phyloP scores from a whole-genome alignment of 176 grass and related monocot species.

The Avena insularis region DNA sequence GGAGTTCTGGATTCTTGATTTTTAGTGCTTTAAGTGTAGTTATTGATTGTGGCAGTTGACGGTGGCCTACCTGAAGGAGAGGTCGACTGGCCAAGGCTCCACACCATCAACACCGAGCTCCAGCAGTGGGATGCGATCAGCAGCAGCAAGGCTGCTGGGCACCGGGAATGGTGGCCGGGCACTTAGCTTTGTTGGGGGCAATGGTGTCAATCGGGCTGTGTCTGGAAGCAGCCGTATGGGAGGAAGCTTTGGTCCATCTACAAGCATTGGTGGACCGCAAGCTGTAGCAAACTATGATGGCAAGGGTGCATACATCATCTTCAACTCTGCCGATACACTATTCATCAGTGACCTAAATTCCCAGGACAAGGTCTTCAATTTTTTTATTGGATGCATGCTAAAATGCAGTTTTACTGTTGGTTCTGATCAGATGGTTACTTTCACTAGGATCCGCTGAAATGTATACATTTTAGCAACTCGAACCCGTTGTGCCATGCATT shows the following conservation, averaged over 20 bases:
- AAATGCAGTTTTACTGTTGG: neutral
- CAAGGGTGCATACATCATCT: slow-evolving; percentile 88
- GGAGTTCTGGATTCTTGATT: neutral
- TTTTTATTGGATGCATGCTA: slow-evolving; percentile 28
- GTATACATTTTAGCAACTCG: slow-evolving; percentile 92
- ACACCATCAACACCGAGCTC: slow-evolving; percentile 72
- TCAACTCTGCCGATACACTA: slow-evolving; percentile 83
- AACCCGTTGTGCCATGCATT: slow-evolving; percentile 88
- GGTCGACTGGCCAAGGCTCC: slow-evolving; percentile 67
- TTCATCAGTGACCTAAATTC: slow-evolving; percentile 97
- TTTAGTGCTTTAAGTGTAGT: neutral
- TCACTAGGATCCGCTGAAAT: slow-evolving; percentile 89
- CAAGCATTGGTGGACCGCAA: slow-evolving; percentile 54
- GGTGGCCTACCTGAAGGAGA: slow-evolving; percentile 90
- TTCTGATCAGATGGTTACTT: slow-evolving; percentile 42
- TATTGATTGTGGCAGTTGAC: slow-evolving; percentile 67
- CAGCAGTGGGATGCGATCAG: slow-evolving; percentile 79
- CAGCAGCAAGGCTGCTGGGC: slow-evolving; percentile 91
- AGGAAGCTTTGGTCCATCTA: slow-evolving; percentile 63
- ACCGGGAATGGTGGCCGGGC: slow-evolving; percentile 73
- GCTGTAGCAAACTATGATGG: slow-evolving; percentile 74
- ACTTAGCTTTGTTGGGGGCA: slow-evolving; percentile 84
- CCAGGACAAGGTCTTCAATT: slow-evolving; percentile 74
- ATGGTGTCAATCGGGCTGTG: slow-evolving; percentile 64
- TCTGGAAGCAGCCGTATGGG: slow-evolving; percentile 67